Conservation (phyloP, 768 basidiomycete species). For the Pholiota microspora region DNA sequence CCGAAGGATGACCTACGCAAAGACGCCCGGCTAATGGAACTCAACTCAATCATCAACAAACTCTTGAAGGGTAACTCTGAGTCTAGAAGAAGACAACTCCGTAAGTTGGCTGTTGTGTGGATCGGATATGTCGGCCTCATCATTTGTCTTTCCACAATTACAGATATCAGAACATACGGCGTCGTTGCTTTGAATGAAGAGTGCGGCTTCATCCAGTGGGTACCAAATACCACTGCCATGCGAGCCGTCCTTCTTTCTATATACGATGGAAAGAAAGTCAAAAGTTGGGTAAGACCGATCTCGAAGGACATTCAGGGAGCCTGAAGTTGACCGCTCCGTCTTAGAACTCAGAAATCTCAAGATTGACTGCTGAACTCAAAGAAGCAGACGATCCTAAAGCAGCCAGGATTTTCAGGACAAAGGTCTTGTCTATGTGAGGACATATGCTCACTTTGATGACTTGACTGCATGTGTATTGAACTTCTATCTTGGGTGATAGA, state of each 20-base stretch:
- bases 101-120: constrained; percentile 44
- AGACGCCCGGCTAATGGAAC: constrained; percentile 97
- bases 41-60: constrained; percentile 97
- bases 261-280: constrained; percentile 52
- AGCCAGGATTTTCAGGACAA: constrained; percentile 45
- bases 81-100: constrained; percentile 84
- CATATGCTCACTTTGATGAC: not conserved
- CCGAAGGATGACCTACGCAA: constrained; percentile 97
- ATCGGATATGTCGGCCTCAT: too few relatives aligned
- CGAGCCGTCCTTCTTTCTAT: constrained; percentile 68
- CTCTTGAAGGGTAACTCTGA: constrained; percentile 92
- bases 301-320: not conserved
- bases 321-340: not conserved
- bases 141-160: too few relatives aligned
- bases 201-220: constrained; percentile 99
- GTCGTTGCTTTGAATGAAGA: constrained; percentile 98
- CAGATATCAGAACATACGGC: constrained; percentile 96
- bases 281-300: constrained; percentile 36
- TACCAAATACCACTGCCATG: constrained; percentile 85
- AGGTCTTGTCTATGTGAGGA: constrained; percentile 59
- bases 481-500: constrained; percentile 31
- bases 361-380: constrained; percentile 4
- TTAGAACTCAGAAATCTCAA: constrained; percentile 30
- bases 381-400: constrained; percentile 15
- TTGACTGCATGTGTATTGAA: not conserved